A percentile compares a stretch with the other conserved stretches of the same genome.
These are phyloP conservation scores for Colletotrichum abscissum DNA, from an alignment of 2,329 filamentous ascomycete species.

Conservation along the genomic window DNA sequence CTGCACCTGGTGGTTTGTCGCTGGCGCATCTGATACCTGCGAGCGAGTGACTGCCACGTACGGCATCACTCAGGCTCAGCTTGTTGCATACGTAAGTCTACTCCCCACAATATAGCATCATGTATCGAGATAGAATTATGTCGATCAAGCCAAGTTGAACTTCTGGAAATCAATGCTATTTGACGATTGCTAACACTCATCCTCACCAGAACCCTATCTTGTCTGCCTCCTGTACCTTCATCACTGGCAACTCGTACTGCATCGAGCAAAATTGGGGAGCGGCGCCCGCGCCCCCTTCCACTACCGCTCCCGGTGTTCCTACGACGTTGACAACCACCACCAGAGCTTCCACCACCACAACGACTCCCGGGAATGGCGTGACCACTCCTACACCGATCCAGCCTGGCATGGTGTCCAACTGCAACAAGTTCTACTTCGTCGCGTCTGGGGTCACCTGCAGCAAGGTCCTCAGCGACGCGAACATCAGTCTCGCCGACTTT, in stretches of 20 bases:
- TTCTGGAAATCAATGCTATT: too few species aligned
- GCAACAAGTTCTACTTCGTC: too few species aligned
- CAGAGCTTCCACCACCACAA: too few species aligned
- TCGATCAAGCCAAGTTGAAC: too few species aligned
- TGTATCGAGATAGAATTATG: too few species aligned
- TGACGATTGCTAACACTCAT: too few species aligned
- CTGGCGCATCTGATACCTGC: neutral
- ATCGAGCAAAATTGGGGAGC: neutral
- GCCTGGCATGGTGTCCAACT: too few species aligned
- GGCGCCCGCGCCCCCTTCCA: neutral
- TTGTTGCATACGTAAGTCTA: neutral
- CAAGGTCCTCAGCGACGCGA: too few species aligned
- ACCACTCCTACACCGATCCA: too few species aligned
- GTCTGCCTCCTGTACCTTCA: neutral
- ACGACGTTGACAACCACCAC: neutral
- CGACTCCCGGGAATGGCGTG: too few species aligned
- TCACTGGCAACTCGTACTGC: neutral
- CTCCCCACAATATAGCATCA: too few species aligned
- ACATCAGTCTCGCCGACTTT: constrained; percentile 37
- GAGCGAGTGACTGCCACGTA: neutral
- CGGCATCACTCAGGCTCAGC: neutral
- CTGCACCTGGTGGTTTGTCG: neutral
- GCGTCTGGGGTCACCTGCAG: too few species aligned
- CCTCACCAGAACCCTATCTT: neutral
- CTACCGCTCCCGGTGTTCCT: neutral